Percentiles rank a stretch among this genome's conserved stretches.
These are phyloP conservation scores for Excoecaria cochinchinensis DNA, from an alignment of 345 rosid genomes.

Conservation along the genomic window DNA sequence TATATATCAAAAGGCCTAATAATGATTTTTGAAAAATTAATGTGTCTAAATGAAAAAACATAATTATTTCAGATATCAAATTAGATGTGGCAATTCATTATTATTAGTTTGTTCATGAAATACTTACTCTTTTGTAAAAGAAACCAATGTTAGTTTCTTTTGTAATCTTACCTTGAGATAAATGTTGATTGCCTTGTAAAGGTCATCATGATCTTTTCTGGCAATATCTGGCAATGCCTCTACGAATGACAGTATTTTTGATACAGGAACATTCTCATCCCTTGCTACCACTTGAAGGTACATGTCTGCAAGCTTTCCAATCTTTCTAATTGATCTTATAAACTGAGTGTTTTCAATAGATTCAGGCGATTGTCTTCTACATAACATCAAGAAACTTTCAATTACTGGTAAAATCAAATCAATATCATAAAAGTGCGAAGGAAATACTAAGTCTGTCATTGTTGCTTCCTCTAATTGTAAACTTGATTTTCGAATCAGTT, in stretches of 20 bases:
- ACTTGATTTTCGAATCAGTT: slow-evolving; percentile 72
- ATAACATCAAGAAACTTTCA: slow-evolving; percentile 57
- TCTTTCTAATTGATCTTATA: slow-evolving; percentile 53
- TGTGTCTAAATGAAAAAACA: too few relatives aligned
- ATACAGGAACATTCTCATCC: slow-evolving; percentile 62
- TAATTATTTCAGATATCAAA: too few relatives aligned
- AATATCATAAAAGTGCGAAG: slow-evolving; percentile 57
- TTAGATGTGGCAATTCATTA: too few relatives aligned
- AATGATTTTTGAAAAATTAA: too few relatives aligned
- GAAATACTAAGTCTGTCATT: slow-evolving; percentile 58
- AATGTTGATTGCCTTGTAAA: slow-evolving; percentile 82
- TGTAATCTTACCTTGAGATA: slow-evolving; percentile 69
- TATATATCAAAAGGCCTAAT: too few relatives aligned
- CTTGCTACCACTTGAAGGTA: slow-evolving; percentile 76
- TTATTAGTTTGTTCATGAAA: too few relatives aligned
- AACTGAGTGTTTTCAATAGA: slow-evolving; percentile 41
- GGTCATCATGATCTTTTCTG: slow-evolving; percentile 69
- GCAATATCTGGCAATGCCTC: slow-evolving; percentile 71
- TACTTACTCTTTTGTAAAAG: too few relatives aligned
- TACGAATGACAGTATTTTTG: slow-evolving; percentile 58
- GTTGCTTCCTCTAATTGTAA: slow-evolving; percentile 80
- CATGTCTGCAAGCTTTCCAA: slow-evolving; percentile 67
- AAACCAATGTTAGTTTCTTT: not conserved
- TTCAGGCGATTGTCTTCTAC: slow-evolving; percentile 68
- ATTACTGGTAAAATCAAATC: slow-evolving; percentile 67